phyloP scores from a whole-genome alignment of 192 early-diverging fungal species.

The Physocladia obscura region DNA sequence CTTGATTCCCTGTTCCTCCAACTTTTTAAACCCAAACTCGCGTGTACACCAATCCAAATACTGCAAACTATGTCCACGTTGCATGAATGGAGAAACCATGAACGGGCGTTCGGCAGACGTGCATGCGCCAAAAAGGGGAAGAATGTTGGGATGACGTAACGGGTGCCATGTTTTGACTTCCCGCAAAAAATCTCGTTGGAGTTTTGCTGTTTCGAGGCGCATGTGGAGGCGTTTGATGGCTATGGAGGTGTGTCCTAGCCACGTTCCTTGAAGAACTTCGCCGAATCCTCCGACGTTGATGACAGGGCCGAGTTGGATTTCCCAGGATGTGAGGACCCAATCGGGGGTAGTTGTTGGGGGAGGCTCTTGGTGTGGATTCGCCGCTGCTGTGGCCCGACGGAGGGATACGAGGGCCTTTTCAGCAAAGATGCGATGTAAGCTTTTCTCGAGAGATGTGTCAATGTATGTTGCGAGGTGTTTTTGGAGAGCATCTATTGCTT shows the following conservation, averaged over 20 bases:
- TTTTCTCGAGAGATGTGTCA: slow-evolving; percentile 21
- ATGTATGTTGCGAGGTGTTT: slow-evolving; percentile 19
- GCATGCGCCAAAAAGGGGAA: slow-evolving; percentile 44
- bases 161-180: slow-evolving; percentile 37
- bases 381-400: slow-evolving; percentile 12
- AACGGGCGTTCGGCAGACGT: slow-evolving; percentile 40
- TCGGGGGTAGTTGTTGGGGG: background rate
- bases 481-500: slow-evolving; percentile 36
- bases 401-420: slow-evolving; percentile 27
- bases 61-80: slow-evolving; percentile 32
- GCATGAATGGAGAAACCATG: slow-evolving; percentile 41
- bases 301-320: slow-evolving; percentile 32
- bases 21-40: background rate
- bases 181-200: slow-evolving; percentile 30
- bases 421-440: slow-evolving; percentile 25
- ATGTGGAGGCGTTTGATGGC: slow-evolving; percentile 36
- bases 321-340: slow-evolving; percentile 37
- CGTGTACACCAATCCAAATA: slow-evolving; percentile 23
- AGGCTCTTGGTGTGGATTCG: background rate
- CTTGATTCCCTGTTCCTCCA: slow-evolving; percentile 2
- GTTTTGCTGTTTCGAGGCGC: slow-evolving; percentile 28
- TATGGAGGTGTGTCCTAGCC: slow-evolving; percentile 37
- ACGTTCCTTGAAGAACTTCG: slow-evolving; percentile 31
- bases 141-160: slow-evolving; percentile 43
- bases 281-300: slow-evolving; percentile 39